These are phyloP conservation scores for Breynia disticha DNA, from an alignment of 441 rosid genomes.

Conservation along the genomic window DNA sequence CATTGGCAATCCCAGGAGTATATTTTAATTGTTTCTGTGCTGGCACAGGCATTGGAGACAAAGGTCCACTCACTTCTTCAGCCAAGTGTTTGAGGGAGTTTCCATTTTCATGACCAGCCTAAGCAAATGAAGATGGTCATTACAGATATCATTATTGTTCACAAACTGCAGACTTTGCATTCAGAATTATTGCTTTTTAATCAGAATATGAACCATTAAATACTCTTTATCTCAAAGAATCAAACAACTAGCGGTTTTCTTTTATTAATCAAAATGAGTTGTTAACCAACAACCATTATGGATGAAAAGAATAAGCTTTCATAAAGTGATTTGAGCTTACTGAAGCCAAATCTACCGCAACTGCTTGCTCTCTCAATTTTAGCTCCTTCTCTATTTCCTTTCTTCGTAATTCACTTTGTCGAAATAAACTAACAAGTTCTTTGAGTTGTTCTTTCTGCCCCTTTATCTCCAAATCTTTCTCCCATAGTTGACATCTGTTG, in stretches of 20 bases:
- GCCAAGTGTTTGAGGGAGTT: conserved; percentile 51
- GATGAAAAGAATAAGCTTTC: conserved; percentile 6
- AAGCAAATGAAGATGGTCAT: conserved; percentile 11
- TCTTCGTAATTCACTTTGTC: conserved; percentile 60
- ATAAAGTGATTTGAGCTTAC: conserved; percentile 15
- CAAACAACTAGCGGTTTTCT: neutral
- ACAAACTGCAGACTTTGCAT: too few relatives aligned
- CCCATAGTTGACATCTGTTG: conserved; percentile 70
- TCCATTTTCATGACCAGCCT: conserved; percentile 34
- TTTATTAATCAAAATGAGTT: neutral
- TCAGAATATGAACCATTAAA: neutral
- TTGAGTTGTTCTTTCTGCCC: conserved; percentile 75
- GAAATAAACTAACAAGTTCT: conserved; percentile 54
- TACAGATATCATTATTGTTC: neutral
- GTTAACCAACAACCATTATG: conserved; percentile 7
- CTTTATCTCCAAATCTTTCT: conserved; percentile 60
- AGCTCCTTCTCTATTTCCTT: conserved; percentile 57
- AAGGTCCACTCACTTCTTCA: conserved; percentile 47
- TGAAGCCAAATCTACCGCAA: conserved; percentile 42
- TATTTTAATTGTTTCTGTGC: conserved; percentile 93
- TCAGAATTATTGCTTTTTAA: neutral
- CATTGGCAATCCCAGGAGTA: conserved; percentile 80
- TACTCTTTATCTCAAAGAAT: neutral
- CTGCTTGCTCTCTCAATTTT: conserved; percentile 54
- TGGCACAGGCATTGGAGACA: conserved; percentile 67